A percentile compares a stretch with the other conserved stretches of the same genome.
Evolutionary conservation across 2,329 filamentous ascomycete species (phyloP).

Genomic region (Elsinoe batatas): DNA sequence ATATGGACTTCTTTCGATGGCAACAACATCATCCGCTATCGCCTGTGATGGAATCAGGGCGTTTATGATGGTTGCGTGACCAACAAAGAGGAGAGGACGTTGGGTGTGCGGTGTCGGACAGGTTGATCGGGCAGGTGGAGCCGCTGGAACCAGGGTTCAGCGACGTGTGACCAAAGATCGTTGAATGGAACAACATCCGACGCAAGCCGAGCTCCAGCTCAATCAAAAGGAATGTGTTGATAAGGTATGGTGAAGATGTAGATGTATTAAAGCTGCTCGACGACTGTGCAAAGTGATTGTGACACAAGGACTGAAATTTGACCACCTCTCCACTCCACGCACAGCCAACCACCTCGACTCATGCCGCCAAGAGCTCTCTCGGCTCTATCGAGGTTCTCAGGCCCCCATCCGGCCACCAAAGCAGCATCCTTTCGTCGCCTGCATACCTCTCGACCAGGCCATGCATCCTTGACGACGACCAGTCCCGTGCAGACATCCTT

Average conservation of each 20-base stretch:
- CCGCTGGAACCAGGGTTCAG: neutral
- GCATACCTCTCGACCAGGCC: conserved; percentile 8
- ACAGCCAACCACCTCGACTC: neutral
- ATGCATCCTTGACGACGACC: conserved; percentile 8
- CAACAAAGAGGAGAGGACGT: neutral
- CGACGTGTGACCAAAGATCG: conserved; percentile 5
- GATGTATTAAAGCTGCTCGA: conserved; percentile 10
- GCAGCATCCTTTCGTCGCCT: conserved; percentile 8
- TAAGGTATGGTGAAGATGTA: neutral
- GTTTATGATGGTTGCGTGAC: neutral
- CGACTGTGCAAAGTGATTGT: conserved; percentile 4
- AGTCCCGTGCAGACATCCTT: neutral
- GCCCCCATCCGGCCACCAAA: conserved; percentile 1
- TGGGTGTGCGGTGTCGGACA: neutral
- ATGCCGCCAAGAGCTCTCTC: conserved; percentile 12
- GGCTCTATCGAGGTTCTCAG: neutral
- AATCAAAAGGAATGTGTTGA: neutral
- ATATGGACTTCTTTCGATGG: neutral
- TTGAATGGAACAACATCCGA: conserved; percentile 13
- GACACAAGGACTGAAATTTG: neutral
- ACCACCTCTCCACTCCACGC: neutral
- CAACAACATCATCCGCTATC: neutral
- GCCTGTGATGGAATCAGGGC: neutral
- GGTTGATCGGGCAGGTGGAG: conserved; percentile 3
- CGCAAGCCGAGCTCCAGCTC: conserved; percentile 9